Evolutionary conservation across 1,284 basidiomycete species (phyloP).

Genomic region (Mycosarcoma mackinlayi): DNA sequence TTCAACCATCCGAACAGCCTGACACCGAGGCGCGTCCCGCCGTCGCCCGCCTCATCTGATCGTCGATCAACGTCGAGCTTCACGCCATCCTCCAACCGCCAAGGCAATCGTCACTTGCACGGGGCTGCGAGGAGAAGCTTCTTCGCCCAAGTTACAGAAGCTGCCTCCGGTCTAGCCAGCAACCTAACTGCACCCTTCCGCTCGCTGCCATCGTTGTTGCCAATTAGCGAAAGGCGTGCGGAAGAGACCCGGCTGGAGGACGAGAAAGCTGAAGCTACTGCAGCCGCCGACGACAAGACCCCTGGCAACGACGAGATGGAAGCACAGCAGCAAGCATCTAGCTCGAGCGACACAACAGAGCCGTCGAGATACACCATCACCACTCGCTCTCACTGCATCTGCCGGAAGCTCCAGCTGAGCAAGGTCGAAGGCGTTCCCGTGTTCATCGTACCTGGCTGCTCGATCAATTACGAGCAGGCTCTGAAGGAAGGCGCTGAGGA

Average conservation of each 20-base stretch:
- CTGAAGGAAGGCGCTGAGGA: conserved; percentile 29
- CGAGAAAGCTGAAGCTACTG: background rate
- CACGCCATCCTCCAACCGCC: conserved; percentile 39
- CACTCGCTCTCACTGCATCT: conserved; percentile 39
- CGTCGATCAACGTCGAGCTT: conserved; percentile 41
- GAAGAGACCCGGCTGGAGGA: conserved; percentile 13
- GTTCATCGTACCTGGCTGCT: conserved; percentile 51
- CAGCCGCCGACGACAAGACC: background rate
- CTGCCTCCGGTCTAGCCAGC: conserved; percentile 32
- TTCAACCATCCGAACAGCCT: conserved; percentile 1
- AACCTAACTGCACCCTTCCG: conserved; percentile 33
- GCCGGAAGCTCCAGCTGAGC: conserved; percentile 24
- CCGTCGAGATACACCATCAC: conserved; percentile 23
- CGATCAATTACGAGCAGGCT: conserved; percentile 39
- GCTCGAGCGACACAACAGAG: background rate
- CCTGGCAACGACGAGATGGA: background rate
- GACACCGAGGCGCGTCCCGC: conserved; percentile 25
- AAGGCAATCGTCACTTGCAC: conserved; percentile 43
- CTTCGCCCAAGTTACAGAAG: conserved; percentile 31
- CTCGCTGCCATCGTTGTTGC: conserved; percentile 29
- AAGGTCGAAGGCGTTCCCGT: conserved; percentile 27
- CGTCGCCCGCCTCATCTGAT: conserved; percentile 43
- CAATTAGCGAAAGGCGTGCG: conserved; percentile 31
- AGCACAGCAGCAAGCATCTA: conserved; percentile 1
- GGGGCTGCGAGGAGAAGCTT: conserved; percentile 34